Conservation (phyloP, 805 yeast genomes). For the Candida nemodendra region DNA sequence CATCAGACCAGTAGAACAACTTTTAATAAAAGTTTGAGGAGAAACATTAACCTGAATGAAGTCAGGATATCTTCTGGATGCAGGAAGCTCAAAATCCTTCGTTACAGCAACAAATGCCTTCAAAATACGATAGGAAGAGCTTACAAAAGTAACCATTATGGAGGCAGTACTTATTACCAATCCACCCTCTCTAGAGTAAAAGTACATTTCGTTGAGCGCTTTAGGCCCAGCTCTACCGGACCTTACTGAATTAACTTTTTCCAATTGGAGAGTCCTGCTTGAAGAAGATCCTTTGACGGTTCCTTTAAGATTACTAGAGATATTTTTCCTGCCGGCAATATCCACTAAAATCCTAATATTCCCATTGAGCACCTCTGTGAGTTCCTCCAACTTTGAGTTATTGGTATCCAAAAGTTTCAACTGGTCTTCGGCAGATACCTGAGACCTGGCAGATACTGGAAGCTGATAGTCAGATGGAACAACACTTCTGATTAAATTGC, state of each 20-base stretch:
- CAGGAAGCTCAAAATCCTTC: constrained; percentile 65
- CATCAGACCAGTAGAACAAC: constrained; percentile 61
- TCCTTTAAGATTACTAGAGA: constrained; percentile 12
- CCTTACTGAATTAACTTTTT: constrained; percentile 2
- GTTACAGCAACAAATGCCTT: constrained; percentile 51
- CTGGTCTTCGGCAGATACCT: constrained; percentile 39
- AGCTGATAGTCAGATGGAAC: constrained; percentile 25
- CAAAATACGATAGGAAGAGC: constrained; percentile 50
- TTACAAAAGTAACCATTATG: constrained; percentile 53
- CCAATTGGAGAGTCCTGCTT: constrained; percentile 22
- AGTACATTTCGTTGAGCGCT: constrained; percentile 34
- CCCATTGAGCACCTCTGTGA: constrained; percentile 64
- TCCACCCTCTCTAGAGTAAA: constrained; percentile 67
- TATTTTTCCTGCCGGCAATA: constrained; percentile 23
- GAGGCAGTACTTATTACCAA: constrained; percentile 32
- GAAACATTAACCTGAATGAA: constrained; percentile 55
- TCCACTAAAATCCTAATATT: constrained; percentile 60
- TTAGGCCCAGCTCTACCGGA: constrained; percentile 1
- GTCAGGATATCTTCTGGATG: constrained; percentile 65
- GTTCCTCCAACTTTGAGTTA: constrained; percentile 40
- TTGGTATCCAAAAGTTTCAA: constrained; percentile 51
- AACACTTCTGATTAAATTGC: constrained; percentile 19
- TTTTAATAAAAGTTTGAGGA: constrained; percentile 57
- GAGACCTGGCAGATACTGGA: constrained; percentile 26
- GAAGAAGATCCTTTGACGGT: constrained; percentile 1